Conservation (phyloP, 495 filamentous ascomycete genomes). For the Penicillium egyptiacum region DNA sequence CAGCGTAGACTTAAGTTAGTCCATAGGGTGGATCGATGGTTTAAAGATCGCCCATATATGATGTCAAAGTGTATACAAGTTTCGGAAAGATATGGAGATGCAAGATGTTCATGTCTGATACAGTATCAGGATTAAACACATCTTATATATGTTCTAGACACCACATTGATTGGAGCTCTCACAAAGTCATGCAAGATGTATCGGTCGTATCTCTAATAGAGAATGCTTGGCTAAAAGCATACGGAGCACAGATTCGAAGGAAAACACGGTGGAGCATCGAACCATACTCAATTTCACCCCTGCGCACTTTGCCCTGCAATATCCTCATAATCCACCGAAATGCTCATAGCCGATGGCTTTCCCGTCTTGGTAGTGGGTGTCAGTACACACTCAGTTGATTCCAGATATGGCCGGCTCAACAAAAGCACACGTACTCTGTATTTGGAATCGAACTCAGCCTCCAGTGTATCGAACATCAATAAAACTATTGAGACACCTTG, state of each 20-base stretch:
- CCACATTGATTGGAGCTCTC: constrained; percentile 11
- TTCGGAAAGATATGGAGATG: background rate
- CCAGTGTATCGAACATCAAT: constrained; percentile 5
- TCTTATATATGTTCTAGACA: background rate
- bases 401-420: background rate
- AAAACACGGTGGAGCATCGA: constrained; percentile 14
- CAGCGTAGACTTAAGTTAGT: background rate
- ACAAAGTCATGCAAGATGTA: constrained; percentile 16
- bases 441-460: constrained; percentile 20
- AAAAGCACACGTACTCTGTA: background rate
- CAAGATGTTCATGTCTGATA: background rate
- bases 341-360: too few relatives aligned
- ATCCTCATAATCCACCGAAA: background rate
- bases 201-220: constrained; percentile 23
- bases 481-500: constrained; percentile 1
- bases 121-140: background rate
- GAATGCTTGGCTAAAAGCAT: constrained; percentile 29
- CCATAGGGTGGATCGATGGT: constrained; percentile 4
- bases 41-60: constrained; percentile 9
- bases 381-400: background rate
- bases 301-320: background rate
- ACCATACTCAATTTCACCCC: background rate
- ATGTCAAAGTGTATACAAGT: constrained; percentile 7
- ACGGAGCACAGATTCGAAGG: constrained; percentile 6
- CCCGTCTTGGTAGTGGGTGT: background rate